Conservation (phyloP, 768 basidiomycete species). For the Porpolomopsis calyptriformis region DNA sequence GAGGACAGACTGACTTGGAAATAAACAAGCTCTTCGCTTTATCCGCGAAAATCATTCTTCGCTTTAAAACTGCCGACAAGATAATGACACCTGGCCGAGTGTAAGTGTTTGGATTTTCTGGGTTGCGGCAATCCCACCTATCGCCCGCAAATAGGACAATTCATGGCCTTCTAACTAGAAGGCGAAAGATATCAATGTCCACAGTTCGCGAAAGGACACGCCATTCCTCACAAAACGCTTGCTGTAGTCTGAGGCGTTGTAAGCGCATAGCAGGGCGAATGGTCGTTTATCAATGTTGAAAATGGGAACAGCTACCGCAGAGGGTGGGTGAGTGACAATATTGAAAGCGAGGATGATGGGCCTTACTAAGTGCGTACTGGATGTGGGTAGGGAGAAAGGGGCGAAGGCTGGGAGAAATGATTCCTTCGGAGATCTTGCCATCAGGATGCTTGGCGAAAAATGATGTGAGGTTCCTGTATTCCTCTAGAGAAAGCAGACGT, state of each 20-base stretch:
- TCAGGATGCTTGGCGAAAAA: conserved; percentile 77
- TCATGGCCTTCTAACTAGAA: conserved; percentile 77
- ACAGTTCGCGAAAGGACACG: neutral
- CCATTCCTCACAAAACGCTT: conserved; percentile 60
- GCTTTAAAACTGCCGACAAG: conserved; percentile 82
- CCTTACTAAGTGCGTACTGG: conserved; percentile 79
- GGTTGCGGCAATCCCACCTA: conserved; percentile 37
- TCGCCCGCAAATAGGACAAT: conserved; percentile 83
- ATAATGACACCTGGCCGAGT: conserved; percentile 66
- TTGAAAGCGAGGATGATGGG: neutral
- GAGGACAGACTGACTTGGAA: conserved; percentile 54
- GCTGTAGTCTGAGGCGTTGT: conserved; percentile 72
- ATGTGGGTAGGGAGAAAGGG: conserved; percentile 73
- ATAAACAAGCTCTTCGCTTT: conserved; percentile 90
- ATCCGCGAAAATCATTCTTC: conserved; percentile 88
- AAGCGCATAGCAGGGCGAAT: conserved; percentile 84
- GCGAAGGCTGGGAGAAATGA: conserved; percentile 74
- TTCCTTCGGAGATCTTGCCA: conserved; percentile 78
- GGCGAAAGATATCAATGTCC: neutral
- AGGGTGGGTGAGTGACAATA: conserved; percentile 5
- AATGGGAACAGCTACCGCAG: conserved; percentile 65
- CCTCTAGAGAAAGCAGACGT: conserved; percentile 51
- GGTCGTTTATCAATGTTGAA: conserved; percentile 90
- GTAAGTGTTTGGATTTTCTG: conserved; percentile 4
- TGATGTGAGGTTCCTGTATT: conserved; percentile 62